Evolutionary conservation across 1,284 basidiomycete genomes (phyloP), one percentile per base, ranked within the genome.

Genomic region (Stereum hirsutum): DNA sequence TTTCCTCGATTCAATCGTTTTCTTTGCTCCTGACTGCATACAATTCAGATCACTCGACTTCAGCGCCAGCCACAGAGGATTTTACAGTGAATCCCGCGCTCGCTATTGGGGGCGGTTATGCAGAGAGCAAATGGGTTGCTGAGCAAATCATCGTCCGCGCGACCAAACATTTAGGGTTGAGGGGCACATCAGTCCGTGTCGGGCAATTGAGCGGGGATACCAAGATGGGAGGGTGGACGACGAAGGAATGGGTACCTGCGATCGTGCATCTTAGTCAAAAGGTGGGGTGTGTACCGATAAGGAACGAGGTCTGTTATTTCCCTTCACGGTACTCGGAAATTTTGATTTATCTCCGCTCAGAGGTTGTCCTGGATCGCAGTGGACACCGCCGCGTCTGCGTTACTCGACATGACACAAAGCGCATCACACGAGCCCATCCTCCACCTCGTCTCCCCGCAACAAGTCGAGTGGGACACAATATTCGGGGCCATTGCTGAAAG

Each of bases 191-290:
- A 6, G 57, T 69, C 5, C 61, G 70, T 10, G 59, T 72, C 26
- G 70, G 69, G 1, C 70, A 72, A 48, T 51, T 74, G n/a, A 59
- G 59, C 31, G 68, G 70, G 3, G 57, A 58, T 31, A 49, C 51
- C 6, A 41, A 46, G 5, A 62, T 59, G 42, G 70, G 72, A 1
- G 57, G 55, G 11, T 73, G 72, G 70, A 64, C 61, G 33, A 52
- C 56, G 37, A 57, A 53, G 14, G 70, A 74, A 40, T 72, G 70
- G 69, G 54, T 71, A 7, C 70, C 70, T 0, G 56, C 60, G 36
- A 54, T 73, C 3, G 57, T 72, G n/a, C 17, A 21, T 11, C 10
- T 11, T 7, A 25, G 23, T 6, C 39, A 36, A 25, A 6, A 23
- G 8, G 12, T 45, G 11, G 32, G 30, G 8, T 12, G 20, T 15